Percentiles rank a stretch among this genome's conserved stretches.
These are phyloP conservation scores for Diaporthe amygdali DNA, from an alignment of 2,329 filamentous ascomycete species.

Conservation along the genomic window DNA sequence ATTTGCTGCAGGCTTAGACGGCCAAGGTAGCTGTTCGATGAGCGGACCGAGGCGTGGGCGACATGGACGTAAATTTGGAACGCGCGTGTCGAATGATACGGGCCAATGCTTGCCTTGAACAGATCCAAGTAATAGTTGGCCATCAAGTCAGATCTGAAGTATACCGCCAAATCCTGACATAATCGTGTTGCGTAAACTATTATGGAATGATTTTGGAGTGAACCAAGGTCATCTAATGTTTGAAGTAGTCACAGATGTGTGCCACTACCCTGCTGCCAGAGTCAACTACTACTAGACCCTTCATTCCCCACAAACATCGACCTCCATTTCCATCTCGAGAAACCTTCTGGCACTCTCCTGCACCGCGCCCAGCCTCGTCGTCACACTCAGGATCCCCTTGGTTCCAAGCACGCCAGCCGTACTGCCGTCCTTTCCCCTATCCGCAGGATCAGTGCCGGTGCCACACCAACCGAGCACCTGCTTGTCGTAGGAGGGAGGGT, in stretches of 20 bases:
- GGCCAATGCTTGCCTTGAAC: neutral
- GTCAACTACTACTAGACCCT: too few relatives aligned
- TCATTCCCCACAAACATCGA: neutral
- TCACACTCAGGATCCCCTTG: neutral
- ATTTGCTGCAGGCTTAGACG: neutral
- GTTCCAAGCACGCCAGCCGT: neutral
- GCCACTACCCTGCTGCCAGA: neutral
- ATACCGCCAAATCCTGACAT: neutral
- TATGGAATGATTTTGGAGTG: neutral
- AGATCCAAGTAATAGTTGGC: neutral
- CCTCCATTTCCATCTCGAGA: slow-evolving; percentile 16
- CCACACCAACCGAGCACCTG: slow-evolving; percentile 27
- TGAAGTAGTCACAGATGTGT: neutral
- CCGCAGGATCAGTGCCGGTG: neutral
- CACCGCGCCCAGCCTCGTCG: slow-evolving; percentile 12
- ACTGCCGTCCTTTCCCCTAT: neutral
- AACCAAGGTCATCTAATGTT: neutral
- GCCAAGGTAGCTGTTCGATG: neutral
- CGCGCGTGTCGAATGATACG: neutral
- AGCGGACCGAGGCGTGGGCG: neutral
- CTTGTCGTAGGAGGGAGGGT: slow-evolving; percentile 25
- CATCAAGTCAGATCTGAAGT: neutral
- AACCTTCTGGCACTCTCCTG: slow-evolving; percentile 23
- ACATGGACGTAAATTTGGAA: neutral
- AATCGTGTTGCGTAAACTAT: neutral